phyloP scores from a whole-genome alignment of 768 basidiomycete species.

The Suillus fuscotomentosus region DNA sequence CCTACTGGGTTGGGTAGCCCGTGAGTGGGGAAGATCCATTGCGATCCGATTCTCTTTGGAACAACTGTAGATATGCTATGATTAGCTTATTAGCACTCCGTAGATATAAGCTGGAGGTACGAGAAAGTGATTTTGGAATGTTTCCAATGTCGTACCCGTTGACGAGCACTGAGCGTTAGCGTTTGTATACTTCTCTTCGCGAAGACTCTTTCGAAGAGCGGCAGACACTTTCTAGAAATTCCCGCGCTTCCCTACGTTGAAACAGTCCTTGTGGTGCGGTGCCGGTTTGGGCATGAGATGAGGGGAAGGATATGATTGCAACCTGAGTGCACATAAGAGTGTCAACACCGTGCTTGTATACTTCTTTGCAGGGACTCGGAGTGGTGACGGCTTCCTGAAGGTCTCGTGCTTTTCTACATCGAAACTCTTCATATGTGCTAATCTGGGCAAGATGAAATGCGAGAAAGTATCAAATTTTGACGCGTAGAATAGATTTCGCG shows the following conservation, averaged over 20 bases:
- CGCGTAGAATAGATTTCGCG: background rate
- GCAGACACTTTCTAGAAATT: background rate
- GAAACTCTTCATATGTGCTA: background rate
- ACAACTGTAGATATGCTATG: background rate
- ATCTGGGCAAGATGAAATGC: background rate
- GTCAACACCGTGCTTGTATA: background rate
- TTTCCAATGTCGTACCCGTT: background rate
- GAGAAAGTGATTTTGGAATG: background rate
- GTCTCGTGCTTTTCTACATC: background rate
- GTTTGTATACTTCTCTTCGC: background rate
- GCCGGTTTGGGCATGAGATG: background rate
- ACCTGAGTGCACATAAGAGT: too few species aligned
- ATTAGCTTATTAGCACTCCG: background rate
- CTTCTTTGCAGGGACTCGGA: background rate
- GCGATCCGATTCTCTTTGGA: background rate
- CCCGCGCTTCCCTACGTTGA: background rate
- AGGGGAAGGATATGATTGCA: background rate
- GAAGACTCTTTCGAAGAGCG: background rate
- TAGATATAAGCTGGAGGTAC: background rate
- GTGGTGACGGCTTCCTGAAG: background rate
- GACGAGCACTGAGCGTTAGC: background rate
- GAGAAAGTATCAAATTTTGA: background rate
- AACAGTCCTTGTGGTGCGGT: too few species aligned
- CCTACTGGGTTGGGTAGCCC: background rate
- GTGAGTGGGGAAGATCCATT: background rate